Conservation (phyloP, 208 protist genomes). For the Leishmania turanica region DNA sequence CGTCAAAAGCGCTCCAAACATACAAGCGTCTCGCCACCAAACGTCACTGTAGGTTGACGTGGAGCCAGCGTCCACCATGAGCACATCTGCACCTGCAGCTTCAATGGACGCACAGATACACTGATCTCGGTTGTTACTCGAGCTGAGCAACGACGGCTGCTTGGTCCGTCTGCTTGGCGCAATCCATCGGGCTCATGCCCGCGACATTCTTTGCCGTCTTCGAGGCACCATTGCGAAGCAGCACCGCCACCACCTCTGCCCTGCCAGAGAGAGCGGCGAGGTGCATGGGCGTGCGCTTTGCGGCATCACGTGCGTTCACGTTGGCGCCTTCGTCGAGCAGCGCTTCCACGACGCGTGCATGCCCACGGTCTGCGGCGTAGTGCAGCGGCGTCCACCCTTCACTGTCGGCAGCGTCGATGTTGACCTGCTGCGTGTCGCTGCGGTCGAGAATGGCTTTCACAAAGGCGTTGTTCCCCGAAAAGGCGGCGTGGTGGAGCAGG, state of each 20-base stretch:
- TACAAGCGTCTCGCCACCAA: not conserved
- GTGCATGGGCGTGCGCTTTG: slow-evolving; percentile 79
- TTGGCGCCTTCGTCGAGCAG: slow-evolving; percentile 76
- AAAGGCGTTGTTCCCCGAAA: slow-evolving; percentile 54
- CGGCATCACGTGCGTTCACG: slow-evolving; percentile 62
- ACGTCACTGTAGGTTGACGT: not conserved
- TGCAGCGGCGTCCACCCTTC: slow-evolving; percentile 90
- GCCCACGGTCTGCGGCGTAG: slow-evolving; percentile 83
- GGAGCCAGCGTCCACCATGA: not conserved
- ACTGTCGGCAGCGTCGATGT: slow-evolving; percentile 66
- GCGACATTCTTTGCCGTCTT: slow-evolving; percentile 64
- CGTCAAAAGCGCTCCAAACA: not conserved
- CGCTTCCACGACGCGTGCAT: slow-evolving; percentile 32
- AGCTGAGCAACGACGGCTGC: slow-evolving; percentile 27
- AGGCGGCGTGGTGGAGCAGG: slow-evolving; percentile 83
- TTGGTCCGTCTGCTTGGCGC: slow-evolving; percentile 44
- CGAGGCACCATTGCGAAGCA: slow-evolving; percentile 55
- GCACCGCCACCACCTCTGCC: slow-evolving; percentile 32
- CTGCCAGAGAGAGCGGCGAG: slow-evolving; percentile 63
- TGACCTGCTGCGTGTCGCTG: slow-evolving; percentile 34
- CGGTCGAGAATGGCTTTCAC: slow-evolving; percentile 45
- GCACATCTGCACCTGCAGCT: not conserved
- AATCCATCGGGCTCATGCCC: slow-evolving; percentile 60
- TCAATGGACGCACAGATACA: not conserved
- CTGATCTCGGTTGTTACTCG: not conserved